Base-by-base conservation (phyloP, 2,329 filamentous ascomycete genomes). In the Trichoderma gracile region DNA sequence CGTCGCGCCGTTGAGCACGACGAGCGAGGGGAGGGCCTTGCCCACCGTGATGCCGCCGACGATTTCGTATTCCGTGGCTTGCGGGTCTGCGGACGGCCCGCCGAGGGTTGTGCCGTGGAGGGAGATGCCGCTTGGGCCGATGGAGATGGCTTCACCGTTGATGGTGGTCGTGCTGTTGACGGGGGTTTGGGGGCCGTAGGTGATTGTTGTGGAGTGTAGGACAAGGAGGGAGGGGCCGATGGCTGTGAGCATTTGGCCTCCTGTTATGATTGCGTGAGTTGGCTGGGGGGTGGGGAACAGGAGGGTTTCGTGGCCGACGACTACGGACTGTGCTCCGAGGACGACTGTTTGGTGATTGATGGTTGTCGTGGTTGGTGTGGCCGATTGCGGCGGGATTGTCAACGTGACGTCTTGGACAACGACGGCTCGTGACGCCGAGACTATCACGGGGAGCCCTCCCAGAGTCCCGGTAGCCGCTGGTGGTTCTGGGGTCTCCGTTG, bases 41-140 rank as follows among this genome's bases (percentile, higher is more conserved):
- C 81, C 83, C 59, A 85, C 75, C 3, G 83, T 84, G 17, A 79
- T 82, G 12, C 83, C 83, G 58, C 83, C 83, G 9, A 83, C 78
- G 63, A 84, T 78, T 49, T 79, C 80, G 69, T 77, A 80, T 2
- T 75, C 73, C 1, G 79, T 81, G 14, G 75, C 75, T 1, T 71
- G 73, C 1, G 72, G 57, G 3, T 69, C 67, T 15, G 78, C 81
- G 0, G 69, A 65, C 3, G 71, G 67, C 0, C 82, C 82, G 19
- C 82, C 82, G 0, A 84, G 63, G 0, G 78, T 80, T 33, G 73
- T 75, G 33, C 76, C 76, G 67, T 74, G 77, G 2, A 80, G 70
- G 2, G 76, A 68, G 6, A 84, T 70, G 21, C 80, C 82, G 0
- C 71, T 72, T 3, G 82, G 79, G 0, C 80, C 83, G 58, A 87